Evolutionary conservation across 1,284 basidiomycete genomes (phyloP).

Genomic region (Ustilago tritici): DNA sequence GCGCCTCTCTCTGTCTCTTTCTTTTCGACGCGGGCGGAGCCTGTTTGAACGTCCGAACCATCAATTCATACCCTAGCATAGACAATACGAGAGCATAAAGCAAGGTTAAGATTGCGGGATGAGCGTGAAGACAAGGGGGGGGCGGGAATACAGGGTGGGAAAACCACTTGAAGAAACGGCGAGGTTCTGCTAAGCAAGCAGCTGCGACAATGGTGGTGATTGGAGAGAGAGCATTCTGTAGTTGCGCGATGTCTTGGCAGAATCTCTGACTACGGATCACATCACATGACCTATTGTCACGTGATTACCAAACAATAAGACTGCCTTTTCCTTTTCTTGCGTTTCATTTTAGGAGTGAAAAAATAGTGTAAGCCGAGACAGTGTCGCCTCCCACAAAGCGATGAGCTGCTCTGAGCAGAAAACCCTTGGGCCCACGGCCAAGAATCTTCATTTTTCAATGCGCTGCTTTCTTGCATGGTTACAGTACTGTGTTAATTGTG

Average conservation of each 20-base stretch:
- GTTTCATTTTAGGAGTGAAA: neutral
- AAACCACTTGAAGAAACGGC: too few species aligned
- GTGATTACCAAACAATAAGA: neutral
- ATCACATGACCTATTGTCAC: too few species aligned
- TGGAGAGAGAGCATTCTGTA: too few species aligned
- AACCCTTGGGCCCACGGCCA: conserved; percentile 3
- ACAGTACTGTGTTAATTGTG: neutral
- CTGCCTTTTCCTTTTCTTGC: conserved; percentile 1
- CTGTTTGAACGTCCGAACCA: neutral
- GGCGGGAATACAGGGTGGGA: too few species aligned
- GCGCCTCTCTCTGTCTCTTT: conserved; percentile 3
- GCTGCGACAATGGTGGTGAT: too few species aligned
- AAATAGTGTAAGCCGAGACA: neutral
- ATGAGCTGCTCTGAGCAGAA: neutral
- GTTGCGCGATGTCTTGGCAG: too few species aligned
- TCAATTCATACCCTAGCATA: too few species aligned
- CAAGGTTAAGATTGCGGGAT: too few species aligned
- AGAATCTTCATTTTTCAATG: conserved; percentile 1
- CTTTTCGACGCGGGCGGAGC: neutral
- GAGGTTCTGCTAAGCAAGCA: too few species aligned
- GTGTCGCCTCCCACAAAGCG: neutral
- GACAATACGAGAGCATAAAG: too few species aligned
- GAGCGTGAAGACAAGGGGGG: too few species aligned
- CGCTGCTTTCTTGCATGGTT: neutral
- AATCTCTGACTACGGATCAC: too few species aligned